Evolutionary conservation across 2,329 filamentous ascomycete genomes (phyloP), one percentile per base, ranked within the genome.

Genomic region (Bisporella sp.): DNA sequence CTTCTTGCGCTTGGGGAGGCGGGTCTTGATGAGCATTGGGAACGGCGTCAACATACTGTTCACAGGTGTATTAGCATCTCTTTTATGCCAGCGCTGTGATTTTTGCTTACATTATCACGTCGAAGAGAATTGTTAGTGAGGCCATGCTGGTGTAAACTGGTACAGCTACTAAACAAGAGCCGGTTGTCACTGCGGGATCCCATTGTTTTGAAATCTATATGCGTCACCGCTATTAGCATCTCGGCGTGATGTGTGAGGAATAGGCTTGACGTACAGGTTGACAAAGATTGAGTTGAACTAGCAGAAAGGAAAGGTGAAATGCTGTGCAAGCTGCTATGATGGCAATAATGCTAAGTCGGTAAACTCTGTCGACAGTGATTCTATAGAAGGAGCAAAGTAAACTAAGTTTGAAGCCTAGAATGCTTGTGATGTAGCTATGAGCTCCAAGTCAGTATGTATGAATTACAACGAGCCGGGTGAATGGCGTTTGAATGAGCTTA

Each of bases 351-450:
- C 57, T 48, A 5, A 60, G 57, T 30, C 66, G 64, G 41, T 72
- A 72, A 3, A 48, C 39, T 0, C 64, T 63, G 2, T 66, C 63
- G 1, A 71, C 67, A 4, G 74, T 68, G 11, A 76, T 72, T 1
- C 73, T 70, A 1, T 75, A 61, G 13, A 73, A 71, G 1, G 71
- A 70, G 2, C 72, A 62, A 4, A 77, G 58, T 2, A 76, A 59
- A 32, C 72, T 66, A 21, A 74, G 60, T 49, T 76, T 76, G 59
- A 76, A 76, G 1, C 68, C 69, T 3, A 73, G 64, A 29, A 76
- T 72, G 35, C 67, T 67, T 8, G 61, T 54, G 21, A 72, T 67
- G 48, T 73, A 73, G 30, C 69, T 72, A 35, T 9, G 13, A 29
- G 31, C 6, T 6, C 1, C 21, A 30, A 13, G 28, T 13, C 8